Evolutionary conservation across 1,284 basidiomycete genomes (phyloP).

Genomic region (Pseudozyma sp.): DNA sequence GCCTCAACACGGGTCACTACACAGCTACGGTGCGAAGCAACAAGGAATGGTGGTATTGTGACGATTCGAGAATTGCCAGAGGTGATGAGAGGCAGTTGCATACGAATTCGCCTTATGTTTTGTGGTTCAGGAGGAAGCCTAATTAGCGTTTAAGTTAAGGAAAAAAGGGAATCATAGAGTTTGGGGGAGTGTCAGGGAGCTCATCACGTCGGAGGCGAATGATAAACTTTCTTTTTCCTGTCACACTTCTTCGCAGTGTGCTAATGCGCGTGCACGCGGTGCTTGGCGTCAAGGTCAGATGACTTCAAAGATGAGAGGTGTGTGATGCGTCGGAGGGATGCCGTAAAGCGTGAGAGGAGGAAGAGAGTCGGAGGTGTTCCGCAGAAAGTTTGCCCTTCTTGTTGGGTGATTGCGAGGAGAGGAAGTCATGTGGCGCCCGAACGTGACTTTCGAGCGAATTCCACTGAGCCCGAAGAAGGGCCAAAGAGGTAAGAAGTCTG

Average conservation of each 20-base stretch:
- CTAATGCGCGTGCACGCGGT: neutral
- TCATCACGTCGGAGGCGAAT: neutral
- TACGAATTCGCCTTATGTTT: conserved; percentile 61
- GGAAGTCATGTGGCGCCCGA: too few species aligned
- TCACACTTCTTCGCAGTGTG: neutral
- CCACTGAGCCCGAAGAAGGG: too few species aligned
- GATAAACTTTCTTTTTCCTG: too few species aligned
- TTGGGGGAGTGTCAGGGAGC: neutral
- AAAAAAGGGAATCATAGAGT: neutral
- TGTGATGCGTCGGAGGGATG: neutral
- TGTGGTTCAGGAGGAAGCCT: conserved; percentile 59
- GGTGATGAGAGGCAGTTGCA: conserved; percentile 58
- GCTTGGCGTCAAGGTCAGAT: neutral
- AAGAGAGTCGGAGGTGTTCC: neutral
- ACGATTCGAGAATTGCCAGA: conserved; percentile 58
- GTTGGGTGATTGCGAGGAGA: too few species aligned
- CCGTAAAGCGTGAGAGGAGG: neutral
- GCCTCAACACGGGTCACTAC: conserved; percentile 67
- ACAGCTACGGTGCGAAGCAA: conserved; percentile 64
- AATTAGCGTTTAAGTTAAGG: conserved; percentile 5
- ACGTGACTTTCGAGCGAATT: too few species aligned
- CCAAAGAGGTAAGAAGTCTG: too few species aligned
- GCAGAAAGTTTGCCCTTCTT: too few species aligned
- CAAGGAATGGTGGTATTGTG: conserved; percentile 65
- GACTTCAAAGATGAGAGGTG: neutral